Conservation (phyloP, 768 basidiomycete genomes). For the Amanita brunnescens region DNA sequence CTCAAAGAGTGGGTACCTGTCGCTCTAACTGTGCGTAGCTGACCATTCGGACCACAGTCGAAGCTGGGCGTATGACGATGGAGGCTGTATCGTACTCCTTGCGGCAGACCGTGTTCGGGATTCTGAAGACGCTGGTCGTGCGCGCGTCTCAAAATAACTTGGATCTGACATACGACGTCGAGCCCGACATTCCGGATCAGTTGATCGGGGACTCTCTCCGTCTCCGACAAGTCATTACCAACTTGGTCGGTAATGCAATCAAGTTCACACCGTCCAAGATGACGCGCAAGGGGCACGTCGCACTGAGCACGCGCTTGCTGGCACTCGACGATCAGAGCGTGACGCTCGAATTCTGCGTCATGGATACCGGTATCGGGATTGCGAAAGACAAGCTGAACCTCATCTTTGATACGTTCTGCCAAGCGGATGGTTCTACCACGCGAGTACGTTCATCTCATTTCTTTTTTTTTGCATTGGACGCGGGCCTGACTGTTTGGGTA, state of each 20-base stretch:
- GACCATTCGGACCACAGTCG: slow-evolving; percentile 45
- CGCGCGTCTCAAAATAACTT: slow-evolving; percentile 95
- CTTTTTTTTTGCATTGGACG: slow-evolving; percentile 5
- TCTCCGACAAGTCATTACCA: slow-evolving; percentile 91
- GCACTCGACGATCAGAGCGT: slow-evolving; percentile 76
- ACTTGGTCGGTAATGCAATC: slow-evolving; percentile 92
- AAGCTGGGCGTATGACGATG: slow-evolving; percentile 99
- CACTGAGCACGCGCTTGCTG: slow-evolving; percentile 75
- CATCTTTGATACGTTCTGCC: slow-evolving; percentile 98
- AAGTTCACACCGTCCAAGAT: slow-evolving; percentile 89
- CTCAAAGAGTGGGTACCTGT: slow-evolving; percentile 69
- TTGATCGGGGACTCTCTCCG: slow-evolving; percentile 95
- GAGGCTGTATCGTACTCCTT: slow-evolving; percentile 98
- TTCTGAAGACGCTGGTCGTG: slow-evolving; percentile 95
- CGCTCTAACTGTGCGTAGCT: slow-evolving; percentile 2
- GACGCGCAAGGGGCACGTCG: slow-evolving; percentile 78
- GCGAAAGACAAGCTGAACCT: slow-evolving; percentile 96
- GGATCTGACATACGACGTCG: slow-evolving; percentile 93
- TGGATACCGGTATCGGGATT: slow-evolving; percentile 97
- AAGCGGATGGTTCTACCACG: slow-evolving; percentile 97
- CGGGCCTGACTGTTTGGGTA: slow-evolving; percentile 18
- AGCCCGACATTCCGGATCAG: slow-evolving; percentile 92
- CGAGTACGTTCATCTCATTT: slow-evolving; percentile 44
- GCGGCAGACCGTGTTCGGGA: slow-evolving; percentile 94
- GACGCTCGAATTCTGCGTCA: slow-evolving; percentile 93